These are phyloP conservation scores for Cordyceps fumosorosea DNA, from an alignment of 2,329 filamentous ascomycete genomes.

Conservation along the genomic window DNA sequence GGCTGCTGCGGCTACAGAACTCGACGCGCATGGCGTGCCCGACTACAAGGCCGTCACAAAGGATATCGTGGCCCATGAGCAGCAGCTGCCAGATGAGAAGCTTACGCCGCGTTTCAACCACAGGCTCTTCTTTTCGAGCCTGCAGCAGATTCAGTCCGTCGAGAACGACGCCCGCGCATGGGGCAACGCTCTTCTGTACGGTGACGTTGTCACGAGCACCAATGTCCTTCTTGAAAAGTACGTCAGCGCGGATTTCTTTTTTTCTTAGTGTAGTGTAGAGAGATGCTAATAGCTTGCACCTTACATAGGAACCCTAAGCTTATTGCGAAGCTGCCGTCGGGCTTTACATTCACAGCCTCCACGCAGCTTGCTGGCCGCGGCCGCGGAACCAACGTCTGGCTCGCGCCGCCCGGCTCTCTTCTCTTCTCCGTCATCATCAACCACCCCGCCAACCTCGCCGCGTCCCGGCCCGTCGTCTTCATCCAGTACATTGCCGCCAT, in stretches of 20 bases:
- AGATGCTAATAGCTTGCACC: not conserved
- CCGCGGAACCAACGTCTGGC: conserved; percentile 88
- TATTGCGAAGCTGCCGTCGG: conserved; percentile 68
- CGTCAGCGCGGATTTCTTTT: conserved; percentile 13
- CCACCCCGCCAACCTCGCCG: conserved; percentile 67
- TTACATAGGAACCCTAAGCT: conserved; percentile 66
- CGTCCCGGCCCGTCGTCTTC: conserved; percentile 77
- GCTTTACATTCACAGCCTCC: conserved; percentile 83
- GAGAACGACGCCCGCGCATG: conserved; percentile 58
- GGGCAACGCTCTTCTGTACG: conserved; percentile 75
- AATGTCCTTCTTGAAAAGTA: conserved; percentile 89
- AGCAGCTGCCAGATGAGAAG: conserved; percentile 58
- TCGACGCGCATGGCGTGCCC: conserved; percentile 51
- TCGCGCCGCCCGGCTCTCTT: conserved; percentile 77
- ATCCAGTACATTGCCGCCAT: conserved; percentile 89
- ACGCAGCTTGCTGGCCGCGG: conserved; percentile 84
- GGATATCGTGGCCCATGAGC: conserved; percentile 65
- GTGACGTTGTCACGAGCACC: conserved; percentile 87
- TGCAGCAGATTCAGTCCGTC: conserved; percentile 56
- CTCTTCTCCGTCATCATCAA: conserved; percentile 86
- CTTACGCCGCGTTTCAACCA: conserved; percentile 86
- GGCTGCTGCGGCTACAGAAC: conserved; percentile 17
- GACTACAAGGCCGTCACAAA: conserved; percentile 73
- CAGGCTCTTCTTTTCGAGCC: conserved; percentile 64
- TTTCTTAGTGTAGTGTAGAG: not conserved